A percentile compares a stretch with the other conserved stretches of the same genome.
phyloP scores from a whole-genome alignment of 2,329 filamentous ascomycete species.

The Volutella citrinella region DNA sequence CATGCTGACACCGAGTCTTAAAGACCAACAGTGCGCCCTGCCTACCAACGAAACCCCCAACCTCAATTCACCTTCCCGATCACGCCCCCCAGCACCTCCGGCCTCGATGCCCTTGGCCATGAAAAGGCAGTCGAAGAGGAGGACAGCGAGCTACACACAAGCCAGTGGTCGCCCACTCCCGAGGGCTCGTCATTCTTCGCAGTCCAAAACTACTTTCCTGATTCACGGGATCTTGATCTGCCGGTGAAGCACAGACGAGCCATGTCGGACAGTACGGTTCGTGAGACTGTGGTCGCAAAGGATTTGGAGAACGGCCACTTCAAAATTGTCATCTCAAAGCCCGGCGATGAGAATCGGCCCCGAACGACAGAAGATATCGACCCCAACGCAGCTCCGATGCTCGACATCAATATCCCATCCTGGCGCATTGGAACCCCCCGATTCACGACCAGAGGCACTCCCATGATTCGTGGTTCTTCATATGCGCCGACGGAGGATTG shows the following conservation, averaged over 20 bases:
- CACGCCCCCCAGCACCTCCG: constrained; percentile 58
- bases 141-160: constrained; percentile 26
- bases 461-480: constrained; percentile 76
- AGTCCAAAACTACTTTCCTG: constrained; percentile 32
- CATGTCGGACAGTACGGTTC: constrained; percentile 74
- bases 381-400: constrained; percentile 44
- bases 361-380: constrained; percentile 61
- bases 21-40: constrained; percentile 60
- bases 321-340: constrained; percentile 76
- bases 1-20: too few relatives aligned
- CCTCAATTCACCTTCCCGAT: constrained; percentile 59
- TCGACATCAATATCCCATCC: constrained; percentile 77
- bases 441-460: constrained; percentile 74
- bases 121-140: constrained; percentile 23
- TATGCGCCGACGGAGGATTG: constrained; percentile 74
- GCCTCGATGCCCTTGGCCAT: constrained; percentile 45
- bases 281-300: constrained; percentile 54
- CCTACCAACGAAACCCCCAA: constrained; percentile 59
- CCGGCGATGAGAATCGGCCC: constrained; percentile 56
- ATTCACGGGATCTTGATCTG: constrained; percentile 16
- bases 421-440: constrained; percentile 80
- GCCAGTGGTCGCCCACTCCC: constrained; percentile 43
- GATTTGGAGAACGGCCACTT: constrained; percentile 65
- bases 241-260: constrained; percentile 55
- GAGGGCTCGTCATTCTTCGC: constrained; percentile 35